Conservation (phyloP, 306 rosid species). For the Gleditsia sinensis region DNA sequence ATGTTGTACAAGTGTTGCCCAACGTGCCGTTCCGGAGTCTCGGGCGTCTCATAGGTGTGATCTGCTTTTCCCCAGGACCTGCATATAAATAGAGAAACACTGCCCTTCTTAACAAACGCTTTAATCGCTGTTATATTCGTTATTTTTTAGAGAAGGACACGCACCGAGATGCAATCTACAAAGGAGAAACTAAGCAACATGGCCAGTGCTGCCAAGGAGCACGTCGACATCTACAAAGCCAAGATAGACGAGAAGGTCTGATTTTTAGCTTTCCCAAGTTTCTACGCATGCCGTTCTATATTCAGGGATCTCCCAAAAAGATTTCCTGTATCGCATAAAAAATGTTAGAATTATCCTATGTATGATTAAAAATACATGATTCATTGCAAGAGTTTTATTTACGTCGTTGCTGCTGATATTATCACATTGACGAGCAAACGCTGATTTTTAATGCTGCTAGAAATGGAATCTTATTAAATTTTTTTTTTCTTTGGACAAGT, state of each 20-base stretch:
- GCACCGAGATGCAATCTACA: constrained; percentile 49
- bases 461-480: background rate
- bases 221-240: constrained; percentile 49
- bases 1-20: constrained; percentile 39
- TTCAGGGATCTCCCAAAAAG: background rate
- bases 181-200: constrained; percentile 62
- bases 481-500: too few relatives aligned
- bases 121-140: background rate
- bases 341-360: too few relatives aligned
- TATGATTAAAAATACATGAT: too few relatives aligned
- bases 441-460: background rate
- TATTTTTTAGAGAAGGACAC: background rate
- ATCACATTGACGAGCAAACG: background rate
- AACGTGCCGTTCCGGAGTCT: constrained; percentile 15
- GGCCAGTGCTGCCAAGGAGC: constrained; percentile 63
- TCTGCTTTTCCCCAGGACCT: background rate
- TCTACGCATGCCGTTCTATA: background rate
- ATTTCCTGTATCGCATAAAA: background rate
- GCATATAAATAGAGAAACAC: constrained; percentile 17
- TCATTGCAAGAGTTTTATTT: background rate
- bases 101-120: background rate
- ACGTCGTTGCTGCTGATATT: background rate
- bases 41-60: background rate
- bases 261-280: background rate
- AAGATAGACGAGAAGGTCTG: constrained; percentile 60